A percentile compares a stretch with the other conserved stretches of the same genome.
phyloP scores from a whole-genome alignment of 345 rosid genomes.

The Euphorbia pulcherrima region DNA sequence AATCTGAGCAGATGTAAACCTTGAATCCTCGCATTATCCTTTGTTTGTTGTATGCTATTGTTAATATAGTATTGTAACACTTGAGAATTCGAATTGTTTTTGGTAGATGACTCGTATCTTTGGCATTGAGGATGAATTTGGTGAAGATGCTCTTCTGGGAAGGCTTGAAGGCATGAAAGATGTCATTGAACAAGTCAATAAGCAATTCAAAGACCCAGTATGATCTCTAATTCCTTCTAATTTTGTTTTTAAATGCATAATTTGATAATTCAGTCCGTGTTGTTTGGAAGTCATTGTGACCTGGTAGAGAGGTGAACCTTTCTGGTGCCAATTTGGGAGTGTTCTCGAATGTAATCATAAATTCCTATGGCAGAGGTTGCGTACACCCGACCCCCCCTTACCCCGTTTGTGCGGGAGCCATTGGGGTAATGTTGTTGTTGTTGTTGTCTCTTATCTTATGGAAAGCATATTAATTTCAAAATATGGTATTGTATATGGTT shows the following conservation, averaged over 20 bases:
- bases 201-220: conserved; percentile 96
- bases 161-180: conserved; percentile 98
- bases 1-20: background rate
- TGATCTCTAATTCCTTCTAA: conserved; percentile 20
- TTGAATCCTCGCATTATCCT: background rate
- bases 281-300: background rate
- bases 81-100: conserved; percentile 14
- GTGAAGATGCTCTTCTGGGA: conserved; percentile 94
- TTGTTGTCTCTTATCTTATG: background rate
- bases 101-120: conserved; percentile 81
- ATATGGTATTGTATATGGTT: background rate
- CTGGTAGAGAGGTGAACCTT: background rate
- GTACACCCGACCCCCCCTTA: too few relatives aligned
- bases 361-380: too few relatives aligned
- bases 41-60: background rate
- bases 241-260: background rate
- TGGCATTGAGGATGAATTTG: conserved; percentile 86
- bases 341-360: background rate
- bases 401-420: too few relatives aligned
- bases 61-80: background rate
- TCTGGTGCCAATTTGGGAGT: background rate
- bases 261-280: background rate
- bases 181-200: conserved; percentile 93
- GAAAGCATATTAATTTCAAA: background rate
- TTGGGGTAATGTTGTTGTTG: too few relatives aligned